Base-by-base conservation (phyloP, 2,329 filamentous ascomycete species). In the Whalleya microplaca region DNA sequence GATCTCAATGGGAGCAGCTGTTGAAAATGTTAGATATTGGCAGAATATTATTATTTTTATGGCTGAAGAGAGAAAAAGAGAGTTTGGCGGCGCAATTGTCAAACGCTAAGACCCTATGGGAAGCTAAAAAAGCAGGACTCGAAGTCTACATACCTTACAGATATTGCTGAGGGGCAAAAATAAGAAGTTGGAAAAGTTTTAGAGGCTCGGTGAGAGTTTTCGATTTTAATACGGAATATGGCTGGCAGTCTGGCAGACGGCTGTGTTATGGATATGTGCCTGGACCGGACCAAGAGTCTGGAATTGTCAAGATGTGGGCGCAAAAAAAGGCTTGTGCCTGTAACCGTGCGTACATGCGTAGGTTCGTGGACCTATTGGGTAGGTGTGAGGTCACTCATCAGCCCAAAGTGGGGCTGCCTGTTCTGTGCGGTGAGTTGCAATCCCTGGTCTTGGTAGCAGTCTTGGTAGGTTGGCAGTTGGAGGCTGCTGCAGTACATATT, bases 131-230 rank as follows among this genome's bases (percentile, higher is more conserved):
- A 27, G 23, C 23, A 29, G 27, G 56, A 16, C 14, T 9, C 8
- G 7, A n/a, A n/a, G 16, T 21, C 16, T 42, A 42, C 27, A 20
- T 48, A 48, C 47, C 45, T 37, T 29, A 29, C 32, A n/a, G 44
- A 32, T 46, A 12, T 29, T 29, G 29, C 20, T 9, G 14, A 20
- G 18, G 16, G 18, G 20, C 29, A 32, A 21, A 49, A n/a, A 14
- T 14, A 6, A 48, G 20, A 14, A 43, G 41, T 8, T 12, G 3
- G 20, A 19, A 21, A 12, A 21, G 29, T 23, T 48, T 48, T 23
- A 21, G 27, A 54, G 32, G 21, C 42, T 66, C 62, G 62, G 62
- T 66, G 61, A 62, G 62, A n/a, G n/a, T n/a, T n/a, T n/a, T n/a
- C 62, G 54, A 63, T 56, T 62, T 65, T 62, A 32, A 21, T 45